phyloP scores from a whole-genome alignment of 176 grass and related monocot genomes.

The Ananas comosus region DNA sequence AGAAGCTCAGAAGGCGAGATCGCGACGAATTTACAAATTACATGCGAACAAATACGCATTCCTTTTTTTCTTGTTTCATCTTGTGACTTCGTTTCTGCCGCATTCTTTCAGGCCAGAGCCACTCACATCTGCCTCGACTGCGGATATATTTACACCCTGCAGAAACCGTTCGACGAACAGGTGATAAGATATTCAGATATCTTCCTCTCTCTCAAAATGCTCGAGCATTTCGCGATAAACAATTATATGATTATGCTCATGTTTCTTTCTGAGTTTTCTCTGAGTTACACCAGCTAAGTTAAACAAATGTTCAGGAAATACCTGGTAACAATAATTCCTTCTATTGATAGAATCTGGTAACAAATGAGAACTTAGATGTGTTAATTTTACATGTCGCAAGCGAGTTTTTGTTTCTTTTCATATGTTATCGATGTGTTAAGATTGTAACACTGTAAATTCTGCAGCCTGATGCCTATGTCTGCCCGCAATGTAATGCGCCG shows the following conservation, averaged over 20 bases:
- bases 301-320: background rate
- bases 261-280: too few species aligned
- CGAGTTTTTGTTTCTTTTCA: too few species aligned
- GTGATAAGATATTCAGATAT: slow-evolving; percentile 26
- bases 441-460: background rate
- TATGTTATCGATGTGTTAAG: too few species aligned
- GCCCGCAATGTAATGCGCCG: slow-evolving; percentile 92
- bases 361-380: too few species aligned
- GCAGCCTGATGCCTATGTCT: slow-evolving; percentile 72
- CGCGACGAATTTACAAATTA: background rate
- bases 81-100: background rate
- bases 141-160: slow-evolving; percentile 85
- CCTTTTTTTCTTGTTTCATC: background rate
- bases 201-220: slow-evolving; percentile 15
- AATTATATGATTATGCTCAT: too few species aligned
- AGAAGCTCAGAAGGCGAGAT: slow-evolving; percentile 73
- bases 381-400: too few species aligned
- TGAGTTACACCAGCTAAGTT: too few species aligned
- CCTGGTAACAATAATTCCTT: background rate
- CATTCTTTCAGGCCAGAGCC: slow-evolving; percentile 57
- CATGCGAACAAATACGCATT: slow-evolving; percentile 2
- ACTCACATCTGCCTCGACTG: slow-evolving; percentile 94
- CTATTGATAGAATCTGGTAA: background rate
- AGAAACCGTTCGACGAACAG: slow-evolving; percentile 94
- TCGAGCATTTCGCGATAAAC: slow-evolving; percentile 13